Percentiles rank a stretch among this genome's conserved stretches.
Evolutionary conservation across 2,329 filamentous ascomycete genomes (phyloP).

Genomic region (Sporothrix dimorphospora): DNA sequence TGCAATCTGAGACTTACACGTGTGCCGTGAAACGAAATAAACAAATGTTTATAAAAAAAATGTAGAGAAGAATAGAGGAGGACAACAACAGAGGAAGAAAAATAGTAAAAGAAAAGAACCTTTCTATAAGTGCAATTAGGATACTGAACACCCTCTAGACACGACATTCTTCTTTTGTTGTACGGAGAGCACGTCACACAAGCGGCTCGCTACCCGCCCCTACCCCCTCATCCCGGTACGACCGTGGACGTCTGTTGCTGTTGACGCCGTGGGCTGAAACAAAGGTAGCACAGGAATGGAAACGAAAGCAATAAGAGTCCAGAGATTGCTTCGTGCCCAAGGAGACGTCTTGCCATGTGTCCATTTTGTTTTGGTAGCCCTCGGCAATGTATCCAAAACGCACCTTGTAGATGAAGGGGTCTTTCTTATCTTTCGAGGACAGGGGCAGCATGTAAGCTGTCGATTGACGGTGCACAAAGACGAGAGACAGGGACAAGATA

Average conservation of each 20-base stretch:
- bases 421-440: background rate
- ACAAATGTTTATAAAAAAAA: too few species aligned
- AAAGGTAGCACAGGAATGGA: background rate
- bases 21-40: too few species aligned
- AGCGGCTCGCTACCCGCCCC: conserved; percentile 5
- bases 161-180: too few species aligned
- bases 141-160: too few species aligned
- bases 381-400: conserved; percentile 16
- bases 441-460: background rate
- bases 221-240: background rate
- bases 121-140: too few species aligned
- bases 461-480: background rate
- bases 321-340: background rate
- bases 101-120: too few species aligned
- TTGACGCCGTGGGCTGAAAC: background rate
- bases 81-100: too few species aligned
- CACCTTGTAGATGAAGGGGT: background rate
- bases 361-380: background rate
- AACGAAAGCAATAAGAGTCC: background rate
- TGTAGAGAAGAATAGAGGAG: too few species aligned
- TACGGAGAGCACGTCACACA: background rate
- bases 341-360: background rate
- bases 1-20: too few species aligned
- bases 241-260: background rate
- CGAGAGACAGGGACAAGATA: background rate